A percentile compares a stretch with the other conserved stretches of the same genome.
phyloP scores from a whole-genome alignment of 768 basidiomycete species.

The Auricularia sp. region DNA sequence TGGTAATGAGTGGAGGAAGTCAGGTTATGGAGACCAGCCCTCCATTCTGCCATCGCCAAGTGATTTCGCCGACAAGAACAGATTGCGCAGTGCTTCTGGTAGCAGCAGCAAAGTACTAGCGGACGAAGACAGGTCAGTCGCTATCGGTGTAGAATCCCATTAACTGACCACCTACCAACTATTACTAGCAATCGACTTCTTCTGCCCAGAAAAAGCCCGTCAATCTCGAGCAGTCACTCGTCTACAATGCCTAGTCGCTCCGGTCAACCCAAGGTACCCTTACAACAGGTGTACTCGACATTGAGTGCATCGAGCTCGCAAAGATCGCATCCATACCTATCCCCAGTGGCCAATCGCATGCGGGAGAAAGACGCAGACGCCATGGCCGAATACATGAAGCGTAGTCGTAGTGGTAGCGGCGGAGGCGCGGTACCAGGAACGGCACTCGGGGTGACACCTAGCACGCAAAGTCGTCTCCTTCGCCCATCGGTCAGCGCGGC shows the following conservation, averaged over 20 bases:
- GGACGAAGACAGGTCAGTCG: neutral
- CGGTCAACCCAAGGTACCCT: neutral
- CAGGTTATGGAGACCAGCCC: constrained; percentile 31
- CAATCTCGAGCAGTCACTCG: neutral
- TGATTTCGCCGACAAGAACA: constrained; percentile 18
- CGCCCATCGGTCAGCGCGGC: neutral
- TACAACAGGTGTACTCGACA: constrained; percentile 1
- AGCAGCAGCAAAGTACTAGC: constrained; percentile 12
- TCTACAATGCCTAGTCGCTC: neutral
- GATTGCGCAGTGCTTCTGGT: constrained; percentile 73
- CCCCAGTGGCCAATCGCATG: constrained; percentile 72
- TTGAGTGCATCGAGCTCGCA: neutral
- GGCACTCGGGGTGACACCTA: neutral
- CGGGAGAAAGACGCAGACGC: constrained; percentile 78
- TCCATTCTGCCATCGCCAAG: constrained; percentile 38
- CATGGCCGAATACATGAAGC: constrained; percentile 73
- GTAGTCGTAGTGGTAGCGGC: constrained; percentile 60
- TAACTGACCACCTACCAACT: too few species aligned
- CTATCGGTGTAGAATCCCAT: neutral
- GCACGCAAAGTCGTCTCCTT: neutral
- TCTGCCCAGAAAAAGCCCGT: neutral
- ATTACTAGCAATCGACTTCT: too few species aligned
- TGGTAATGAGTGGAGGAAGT: constrained; percentile 45
- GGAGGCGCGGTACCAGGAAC: constrained; percentile 1
- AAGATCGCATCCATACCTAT: constrained; percentile 34